Evolutionary conservation across 306 rosid species (phyloP), one percentile per base, ranked within the genome.

Genomic region (Biancaea sappan): DNA sequence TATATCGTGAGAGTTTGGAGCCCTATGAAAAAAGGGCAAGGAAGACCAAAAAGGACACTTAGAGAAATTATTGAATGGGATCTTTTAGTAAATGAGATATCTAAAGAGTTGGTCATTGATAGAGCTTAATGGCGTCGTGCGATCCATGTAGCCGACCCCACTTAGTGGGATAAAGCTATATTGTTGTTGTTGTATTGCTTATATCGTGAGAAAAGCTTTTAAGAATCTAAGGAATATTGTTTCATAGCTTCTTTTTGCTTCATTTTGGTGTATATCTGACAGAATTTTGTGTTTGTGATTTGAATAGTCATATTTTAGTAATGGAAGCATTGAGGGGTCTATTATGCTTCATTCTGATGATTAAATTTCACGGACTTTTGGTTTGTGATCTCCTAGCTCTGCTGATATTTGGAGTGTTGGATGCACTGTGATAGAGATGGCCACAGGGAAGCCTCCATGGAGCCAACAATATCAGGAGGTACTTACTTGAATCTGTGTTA

Each of bases 371-470:
- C 21, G 48, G 31, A 62, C 31, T 62, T 61, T 40, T 44, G 35
- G 67, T 68, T 73, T 50, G 41, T 80, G 57, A 34, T 66, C 78
- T 83, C 46, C 73, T 77, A 93, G 98, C 80, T 89, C 98, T 81
- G 92, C 98, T 80, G 98, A 93, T 82, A 87, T 93, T 86, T 93
- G 98, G 98, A 93, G 98, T 82, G 97, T 93, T 78, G 98, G 97
- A 57, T 93, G 98, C 70, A 93, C 97, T 75, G 89, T 90, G 77
- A 93, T 93, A 76, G 98, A 93, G 91, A 93, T 90, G 98, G 93
- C 98, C 50, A 90, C 98, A 22, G 98, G 98, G 72, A 93, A 93
- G 88, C 97, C 98, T 76, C 98, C 98, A 43, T 93, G 98, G 98
- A 90, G 98, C 83, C 93, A 93, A 82, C 97, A 93, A 71, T 93